Conservation (phyloP, 306 rosid species). For the Vigna trinervia region DNA sequence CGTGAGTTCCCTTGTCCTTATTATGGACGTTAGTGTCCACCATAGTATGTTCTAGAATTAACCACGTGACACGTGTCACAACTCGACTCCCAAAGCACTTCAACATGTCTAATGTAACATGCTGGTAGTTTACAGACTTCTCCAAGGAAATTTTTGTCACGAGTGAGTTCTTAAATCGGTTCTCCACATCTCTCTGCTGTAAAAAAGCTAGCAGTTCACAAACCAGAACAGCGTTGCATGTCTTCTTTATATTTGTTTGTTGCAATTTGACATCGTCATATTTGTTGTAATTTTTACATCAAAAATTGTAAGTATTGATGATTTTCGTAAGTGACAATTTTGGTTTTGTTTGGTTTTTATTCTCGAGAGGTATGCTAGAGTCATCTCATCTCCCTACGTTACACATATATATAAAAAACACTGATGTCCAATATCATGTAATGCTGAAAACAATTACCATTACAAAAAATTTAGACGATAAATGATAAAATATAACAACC, state of each 20-base stretch:
- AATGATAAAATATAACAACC: background rate
- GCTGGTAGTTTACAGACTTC: background rate
- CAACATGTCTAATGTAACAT: slow-evolving; percentile 14
- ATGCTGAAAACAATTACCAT: no score
- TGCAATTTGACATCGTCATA: background rate
- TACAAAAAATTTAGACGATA: background rate
- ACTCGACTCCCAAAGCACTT: background rate
- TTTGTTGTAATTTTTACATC: no score
- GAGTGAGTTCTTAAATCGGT: background rate
- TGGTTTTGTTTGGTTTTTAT: no score
- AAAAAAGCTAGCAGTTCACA: background rate
- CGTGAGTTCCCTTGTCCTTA: slow-evolving; percentile 49
- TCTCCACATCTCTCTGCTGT: background rate
- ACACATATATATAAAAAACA: no score
- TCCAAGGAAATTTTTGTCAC: background rate
- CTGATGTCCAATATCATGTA: no score
- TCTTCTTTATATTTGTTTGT: background rate
- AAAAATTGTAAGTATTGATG: no score
- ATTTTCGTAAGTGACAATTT: no score
- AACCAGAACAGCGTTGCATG: background rate
- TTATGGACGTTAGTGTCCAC: slow-evolving; percentile 37
- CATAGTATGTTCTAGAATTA: slow-evolving; percentile 44
- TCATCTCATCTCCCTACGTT: no score
- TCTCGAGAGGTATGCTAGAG: no score
- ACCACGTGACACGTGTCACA: slow-evolving; percentile 38